phyloP scores from a whole-genome alignment of 176 grass and related monocot genomes.

The Carex scoparia region DNA sequence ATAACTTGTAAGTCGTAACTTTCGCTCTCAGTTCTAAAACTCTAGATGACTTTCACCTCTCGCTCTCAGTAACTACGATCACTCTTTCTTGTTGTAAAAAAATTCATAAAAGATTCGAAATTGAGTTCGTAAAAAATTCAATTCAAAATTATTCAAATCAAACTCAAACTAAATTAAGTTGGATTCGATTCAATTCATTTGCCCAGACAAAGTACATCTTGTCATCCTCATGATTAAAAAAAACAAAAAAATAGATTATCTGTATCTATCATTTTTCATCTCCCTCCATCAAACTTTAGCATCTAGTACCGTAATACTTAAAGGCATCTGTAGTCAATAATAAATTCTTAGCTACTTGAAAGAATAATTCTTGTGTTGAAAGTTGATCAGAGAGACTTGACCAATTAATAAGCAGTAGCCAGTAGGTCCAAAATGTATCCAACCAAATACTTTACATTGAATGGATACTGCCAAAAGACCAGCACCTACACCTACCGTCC shows the following conservation, averaged over 20 bases:
- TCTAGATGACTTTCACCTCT: too few species aligned
- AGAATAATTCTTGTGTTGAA: background rate
- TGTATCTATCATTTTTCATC: background rate
- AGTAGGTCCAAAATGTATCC: background rate
- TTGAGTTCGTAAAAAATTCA: too few species aligned
- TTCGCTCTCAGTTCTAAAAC: too few species aligned
- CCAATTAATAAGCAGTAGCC: background rate
- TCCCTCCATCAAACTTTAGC: too few species aligned
- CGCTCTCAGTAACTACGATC: too few species aligned
- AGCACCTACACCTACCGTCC: background rate
- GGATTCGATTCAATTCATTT: too few species aligned
- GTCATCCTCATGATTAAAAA: background rate
- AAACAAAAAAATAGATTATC: background rate
- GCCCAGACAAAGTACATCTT: background rate
- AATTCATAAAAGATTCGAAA: too few species aligned
- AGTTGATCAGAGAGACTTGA: background rate
- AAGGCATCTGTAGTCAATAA: background rate
- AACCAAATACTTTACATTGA: constrained; percentile 13
- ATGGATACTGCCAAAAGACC: constrained; percentile 8
- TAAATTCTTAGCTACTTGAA: background rate
- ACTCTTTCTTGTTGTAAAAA: too few species aligned
- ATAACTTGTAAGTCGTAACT: too few species aligned
- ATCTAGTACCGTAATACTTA: background rate
- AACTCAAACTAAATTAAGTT: too few species aligned
- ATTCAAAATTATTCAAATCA: too few species aligned